Evolutionary conservation across 441 rosid species (phyloP).

Genomic region (Macaranga tanarius): DNA sequence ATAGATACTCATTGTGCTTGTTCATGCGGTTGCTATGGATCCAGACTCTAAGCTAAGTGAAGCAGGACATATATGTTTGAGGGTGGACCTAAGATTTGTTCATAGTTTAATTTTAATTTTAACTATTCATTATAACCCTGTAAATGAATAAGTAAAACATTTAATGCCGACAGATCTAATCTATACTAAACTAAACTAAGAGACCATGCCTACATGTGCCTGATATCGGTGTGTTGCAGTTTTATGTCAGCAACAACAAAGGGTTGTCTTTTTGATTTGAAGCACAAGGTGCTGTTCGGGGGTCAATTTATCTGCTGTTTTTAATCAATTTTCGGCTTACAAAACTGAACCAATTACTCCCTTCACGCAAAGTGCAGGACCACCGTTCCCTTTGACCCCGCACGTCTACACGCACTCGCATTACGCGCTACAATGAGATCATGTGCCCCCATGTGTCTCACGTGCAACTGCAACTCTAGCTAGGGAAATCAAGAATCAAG

Average conservation of each 20-base stretch:
- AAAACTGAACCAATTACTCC: background rate
- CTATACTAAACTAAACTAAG: too few species aligned
- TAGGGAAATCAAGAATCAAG: background rate
- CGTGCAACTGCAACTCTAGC: background rate
- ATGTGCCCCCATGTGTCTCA: slow-evolving; percentile 13
- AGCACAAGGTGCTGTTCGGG: background rate
- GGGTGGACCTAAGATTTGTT: too few species aligned
- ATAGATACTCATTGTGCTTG: background rate
- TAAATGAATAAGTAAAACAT: too few species aligned
- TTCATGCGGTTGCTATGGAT: too few species aligned
- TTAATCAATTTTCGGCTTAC: background rate
- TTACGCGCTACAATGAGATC: background rate
- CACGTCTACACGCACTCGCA: background rate
- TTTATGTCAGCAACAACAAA: background rate
- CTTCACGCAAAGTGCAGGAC: background rate
- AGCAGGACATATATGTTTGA: too few species aligned
- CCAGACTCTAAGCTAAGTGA: too few species aligned
- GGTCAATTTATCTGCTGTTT: background rate
- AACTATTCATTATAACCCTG: too few species aligned
- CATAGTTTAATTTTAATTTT: too few species aligned
- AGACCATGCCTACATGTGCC: background rate
- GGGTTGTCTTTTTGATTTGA: background rate
- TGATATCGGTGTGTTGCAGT: background rate
- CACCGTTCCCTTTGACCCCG: background rate
- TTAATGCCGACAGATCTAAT: too few species aligned